Evolutionary conservation across 768 basidiomycete genomes (phyloP).

Genomic region (Pulveroboletus sp.): DNA sequence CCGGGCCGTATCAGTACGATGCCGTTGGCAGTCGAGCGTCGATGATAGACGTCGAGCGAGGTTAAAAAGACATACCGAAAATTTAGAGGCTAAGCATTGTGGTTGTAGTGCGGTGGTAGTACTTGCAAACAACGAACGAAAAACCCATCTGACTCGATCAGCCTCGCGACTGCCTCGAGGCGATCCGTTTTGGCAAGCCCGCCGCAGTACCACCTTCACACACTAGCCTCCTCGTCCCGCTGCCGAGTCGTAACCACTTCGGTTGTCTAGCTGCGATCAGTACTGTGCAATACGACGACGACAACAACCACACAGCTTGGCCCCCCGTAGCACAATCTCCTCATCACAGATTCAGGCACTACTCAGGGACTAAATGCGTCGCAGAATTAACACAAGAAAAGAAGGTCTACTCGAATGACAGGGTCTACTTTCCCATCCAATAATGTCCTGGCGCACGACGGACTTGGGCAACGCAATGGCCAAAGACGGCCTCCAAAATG

Average conservation of each 20-base stretch:
- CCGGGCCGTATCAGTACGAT: slow-evolving; percentile 4
- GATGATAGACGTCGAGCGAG: background rate
- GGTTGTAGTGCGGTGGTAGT: slow-evolving; percentile 11
- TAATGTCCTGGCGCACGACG: slow-evolving; percentile 6
- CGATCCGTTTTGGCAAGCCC: slow-evolving; percentile 6
- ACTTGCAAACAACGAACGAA: background rate
- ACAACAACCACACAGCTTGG: background rate
- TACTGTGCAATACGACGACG: background rate
- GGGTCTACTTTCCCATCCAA: slow-evolving; percentile 16
- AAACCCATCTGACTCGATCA: slow-evolving; percentile 5
- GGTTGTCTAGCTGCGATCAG: background rate
- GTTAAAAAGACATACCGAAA: slow-evolving; percentile 5
- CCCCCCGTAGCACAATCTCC: background rate
- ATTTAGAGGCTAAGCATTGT: background rate
- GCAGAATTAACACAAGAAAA: slow-evolving; percentile 9
- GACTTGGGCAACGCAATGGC: background rate
- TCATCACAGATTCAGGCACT: no score
- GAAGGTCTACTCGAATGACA: background rate
- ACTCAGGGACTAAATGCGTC: background rate
- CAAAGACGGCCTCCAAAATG: slow-evolving; percentile 5
- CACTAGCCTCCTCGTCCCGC: background rate
- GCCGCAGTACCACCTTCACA: slow-evolving; percentile 3
- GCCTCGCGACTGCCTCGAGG: slow-evolving; percentile 29
- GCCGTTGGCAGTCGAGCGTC: background rate
- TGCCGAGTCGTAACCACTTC: background rate